Evolutionary conservation across 2,329 filamentous ascomycete genomes (phyloP).

Genomic region (Botrytis pseudocinerea): DNA sequence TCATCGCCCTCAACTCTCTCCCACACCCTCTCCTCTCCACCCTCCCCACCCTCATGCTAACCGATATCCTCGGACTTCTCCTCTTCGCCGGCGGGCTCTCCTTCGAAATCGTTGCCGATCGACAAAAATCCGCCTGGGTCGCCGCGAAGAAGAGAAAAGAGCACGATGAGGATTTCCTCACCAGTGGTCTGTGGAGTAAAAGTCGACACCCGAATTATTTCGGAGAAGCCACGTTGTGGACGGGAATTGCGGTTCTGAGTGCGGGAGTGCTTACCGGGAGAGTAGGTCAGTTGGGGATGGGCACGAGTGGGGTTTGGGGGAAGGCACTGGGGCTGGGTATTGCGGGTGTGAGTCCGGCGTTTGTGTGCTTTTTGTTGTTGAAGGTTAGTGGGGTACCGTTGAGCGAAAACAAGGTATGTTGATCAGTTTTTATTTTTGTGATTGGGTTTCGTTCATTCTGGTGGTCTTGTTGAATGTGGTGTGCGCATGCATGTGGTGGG

Average conservation of each 20-base stretch:
- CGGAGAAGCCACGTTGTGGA: conserved; percentile 70
- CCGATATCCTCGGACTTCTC: conserved; percentile 57
- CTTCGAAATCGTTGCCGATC: conserved; percentile 62
- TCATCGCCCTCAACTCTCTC: conserved; percentile 63
- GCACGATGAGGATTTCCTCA: conserved; percentile 67
- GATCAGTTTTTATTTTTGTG: neutral
- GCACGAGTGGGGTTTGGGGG: conserved; percentile 48
- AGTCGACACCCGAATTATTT: conserved; percentile 70
- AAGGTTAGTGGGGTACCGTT: conserved; percentile 65
- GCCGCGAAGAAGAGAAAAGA: conserved; percentile 62
- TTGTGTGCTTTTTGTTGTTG: conserved; percentile 62
- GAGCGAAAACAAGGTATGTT: conserved; percentile 58
- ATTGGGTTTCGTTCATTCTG: neutral
- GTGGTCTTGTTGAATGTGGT: neutral
- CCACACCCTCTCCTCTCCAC: conserved; percentile 54
- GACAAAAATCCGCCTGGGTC: conserved; percentile 64
- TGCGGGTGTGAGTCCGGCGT: conserved; percentile 57
- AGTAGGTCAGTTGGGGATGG: conserved; percentile 59
- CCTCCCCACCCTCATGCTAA: conserved; percentile 50
- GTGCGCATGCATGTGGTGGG: neutral
- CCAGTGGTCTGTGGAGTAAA: conserved; percentile 60
- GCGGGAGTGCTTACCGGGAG: conserved; percentile 56
- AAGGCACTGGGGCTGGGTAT: conserved; percentile 47
- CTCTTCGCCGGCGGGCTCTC: conserved; percentile 60
- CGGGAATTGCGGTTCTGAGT: conserved; percentile 61